Base-by-base conservation (phyloP, 768 basidiomycete genomes). In the Boletus barrowsii region DNA sequence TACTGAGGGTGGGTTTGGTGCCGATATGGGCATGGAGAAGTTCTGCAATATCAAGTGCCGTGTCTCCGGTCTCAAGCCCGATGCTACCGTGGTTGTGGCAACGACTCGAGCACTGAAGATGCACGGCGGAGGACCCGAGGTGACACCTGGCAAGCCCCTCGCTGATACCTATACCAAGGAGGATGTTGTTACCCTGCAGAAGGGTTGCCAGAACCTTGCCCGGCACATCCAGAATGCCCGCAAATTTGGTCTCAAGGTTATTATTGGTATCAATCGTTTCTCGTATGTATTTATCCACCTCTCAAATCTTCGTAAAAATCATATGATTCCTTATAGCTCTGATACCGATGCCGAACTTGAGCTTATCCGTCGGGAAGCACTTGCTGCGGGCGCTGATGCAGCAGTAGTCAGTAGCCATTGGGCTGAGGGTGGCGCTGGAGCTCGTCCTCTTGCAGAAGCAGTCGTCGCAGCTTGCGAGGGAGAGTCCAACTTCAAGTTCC, bases 21-120 rank as follows among this genome's bases (percentile, higher is more conserved):
- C 96, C 20, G 96, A 99, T 70, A 99, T 98, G 86, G 96, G 93
- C 37, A 92, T 95, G 92, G 93, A 94, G 75, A 97, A 99, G 73
- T 99, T 98, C 81, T 98, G 93, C 80, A 98, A 98, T 74, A 98
- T 99, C 80, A 99, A 99, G 73, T 98, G 95, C 72, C 86, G 96
- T 56, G 79, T 89, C 54, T 94, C 91, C 57, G 96, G 95, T 45
- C 81, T 98, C 66, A 88, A 78, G 53, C 97, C 97, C 10, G 92
- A 99, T 72, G 96, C 93, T 4, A 88, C 88, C 36, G 84, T 99
- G 61, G 90, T 99, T 63, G 96, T 99, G 49, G 97, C 96, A 8
- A 99, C 96, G 5, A 94, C 96, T 29, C 89, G 96, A 60, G 96
- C 96, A 20, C 77, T 99, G 57, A 99, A 98, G 81, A 99, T 99